A percentile compares a stretch with the other conserved stretches of the same genome.
phyloP scores from a whole-genome alignment of 371 early-diverging fungal genomes.

The Funneliformis caledonium region DNA sequence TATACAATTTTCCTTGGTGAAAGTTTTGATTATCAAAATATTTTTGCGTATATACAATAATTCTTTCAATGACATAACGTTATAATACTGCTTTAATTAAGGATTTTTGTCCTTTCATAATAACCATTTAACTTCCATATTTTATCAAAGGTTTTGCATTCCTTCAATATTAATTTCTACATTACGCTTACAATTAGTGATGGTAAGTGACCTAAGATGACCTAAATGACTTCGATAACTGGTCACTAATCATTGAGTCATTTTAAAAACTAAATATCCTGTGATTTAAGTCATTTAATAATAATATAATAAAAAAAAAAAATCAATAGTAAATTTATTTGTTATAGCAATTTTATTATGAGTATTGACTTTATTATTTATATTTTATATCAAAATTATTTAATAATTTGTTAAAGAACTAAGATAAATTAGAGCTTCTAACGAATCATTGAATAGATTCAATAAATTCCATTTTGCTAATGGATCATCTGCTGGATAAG shows the following conservation, averaged over 20 bases:
- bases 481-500: constrained; percentile 17
- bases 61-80: constrained; percentile 6
- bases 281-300: too few species aligned
- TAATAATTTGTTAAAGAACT: constrained; percentile 17
- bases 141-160: background rate
- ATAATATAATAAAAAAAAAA: too few species aligned
- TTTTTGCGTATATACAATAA: background rate
- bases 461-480: constrained; percentile 32
- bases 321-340: too few species aligned
- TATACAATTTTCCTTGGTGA: background rate
- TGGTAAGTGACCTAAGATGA: too few species aligned
- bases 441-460: constrained; percentile 13
- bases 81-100: constrained; percentile 10
- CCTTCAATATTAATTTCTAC: background rate
- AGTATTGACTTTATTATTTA: too few species aligned
- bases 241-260: too few species aligned
- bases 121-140: background rate
- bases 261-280: too few species aligned
- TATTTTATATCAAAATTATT: too few species aligned
- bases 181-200: background rate
- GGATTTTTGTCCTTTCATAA: background rate
- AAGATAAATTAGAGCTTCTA: constrained; percentile 11
- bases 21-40: background rate
- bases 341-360: too few species aligned
- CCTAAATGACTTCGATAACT: too few species aligned